Conservation (phyloP, 441 rosid species). For the Erodium moschatum region DNA sequence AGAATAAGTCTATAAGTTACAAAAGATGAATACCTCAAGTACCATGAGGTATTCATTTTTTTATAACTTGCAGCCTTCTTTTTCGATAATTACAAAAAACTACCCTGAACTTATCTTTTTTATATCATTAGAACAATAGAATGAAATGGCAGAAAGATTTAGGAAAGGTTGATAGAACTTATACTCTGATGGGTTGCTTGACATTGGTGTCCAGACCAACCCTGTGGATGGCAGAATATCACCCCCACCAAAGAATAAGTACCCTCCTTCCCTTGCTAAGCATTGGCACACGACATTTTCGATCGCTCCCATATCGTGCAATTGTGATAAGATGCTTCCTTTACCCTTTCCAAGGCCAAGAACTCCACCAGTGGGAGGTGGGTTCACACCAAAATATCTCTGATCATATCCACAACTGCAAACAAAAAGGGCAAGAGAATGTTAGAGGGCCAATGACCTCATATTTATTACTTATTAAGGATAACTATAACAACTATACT, state of each 20-base stretch:
- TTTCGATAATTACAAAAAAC: too few relatives aligned
- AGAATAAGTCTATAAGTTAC: too few relatives aligned
- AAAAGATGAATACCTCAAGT: too few relatives aligned
- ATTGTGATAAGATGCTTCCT: constrained; percentile 42
- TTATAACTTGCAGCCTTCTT: too few relatives aligned
- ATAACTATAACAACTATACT: too few relatives aligned
- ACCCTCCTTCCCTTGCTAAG: constrained; percentile 36
- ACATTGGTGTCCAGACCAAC: constrained; percentile 42
- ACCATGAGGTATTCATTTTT: too few relatives aligned
- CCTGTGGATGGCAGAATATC: constrained; percentile 43
- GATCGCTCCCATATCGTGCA: constrained; percentile 29
- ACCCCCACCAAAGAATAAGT: constrained; percentile 51
- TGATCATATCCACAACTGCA: constrained; percentile 50
- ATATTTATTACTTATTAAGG: too few relatives aligned
- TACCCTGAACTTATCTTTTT: too few relatives aligned
- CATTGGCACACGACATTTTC: constrained; percentile 49
- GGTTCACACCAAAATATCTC: constrained; percentile 25
- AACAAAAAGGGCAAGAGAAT: background rate
- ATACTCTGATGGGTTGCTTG: constrained; percentile 27
- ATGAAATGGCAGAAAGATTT: too few relatives aligned
- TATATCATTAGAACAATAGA: too few relatives aligned
- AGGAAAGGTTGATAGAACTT: constrained; percentile 16
- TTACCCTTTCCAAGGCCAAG: constrained; percentile 60
- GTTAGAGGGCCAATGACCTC: too few relatives aligned
- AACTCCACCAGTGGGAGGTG: constrained; percentile 49